phyloP scores from a whole-genome alignment of 208 protist species.

The Zelonia costaricensis region DNA sequence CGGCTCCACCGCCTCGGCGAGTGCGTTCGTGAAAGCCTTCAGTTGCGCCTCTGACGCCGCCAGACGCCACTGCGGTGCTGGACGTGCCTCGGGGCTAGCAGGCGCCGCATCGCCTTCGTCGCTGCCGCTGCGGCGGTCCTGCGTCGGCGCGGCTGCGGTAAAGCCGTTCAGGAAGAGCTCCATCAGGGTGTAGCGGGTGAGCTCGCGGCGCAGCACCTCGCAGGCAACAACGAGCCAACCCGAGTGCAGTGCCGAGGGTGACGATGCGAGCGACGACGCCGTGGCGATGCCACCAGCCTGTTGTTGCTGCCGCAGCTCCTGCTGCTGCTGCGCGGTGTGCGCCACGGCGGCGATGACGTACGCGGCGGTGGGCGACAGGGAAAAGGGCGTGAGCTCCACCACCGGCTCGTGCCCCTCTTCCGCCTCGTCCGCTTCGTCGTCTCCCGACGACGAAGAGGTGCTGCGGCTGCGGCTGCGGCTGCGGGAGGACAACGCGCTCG shows the following conservation, averaged over 20 bases:
- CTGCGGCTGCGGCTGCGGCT: background rate
- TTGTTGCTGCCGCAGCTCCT: too few species aligned
- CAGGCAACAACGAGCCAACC: slow-evolving; percentile 37
- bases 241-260: slow-evolving; percentile 6
- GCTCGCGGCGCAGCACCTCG: slow-evolving; percentile 51
- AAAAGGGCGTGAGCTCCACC: slow-evolving; percentile 24
- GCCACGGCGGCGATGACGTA: slow-evolving; percentile 26
- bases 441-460: background rate
- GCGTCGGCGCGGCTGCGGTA: background rate
- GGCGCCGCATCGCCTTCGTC: too few species aligned
- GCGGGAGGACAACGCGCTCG: too few species aligned
- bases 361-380: slow-evolving; percentile 33
- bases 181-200: slow-evolving; percentile 22
- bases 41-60: slow-evolving; percentile 8
- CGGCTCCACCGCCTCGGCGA: slow-evolving; percentile 33
- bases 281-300: too few species aligned
- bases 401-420: background rate
- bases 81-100: too few species aligned
- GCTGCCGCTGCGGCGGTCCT: background rate
- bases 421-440: background rate
- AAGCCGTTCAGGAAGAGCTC: slow-evolving; percentile 7
- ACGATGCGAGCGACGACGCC: background rate
- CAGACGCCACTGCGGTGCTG: slow-evolving; percentile 1
- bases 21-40: slow-evolving; percentile 39
- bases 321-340: background rate